Conservation (phyloP, 805 yeast species). For the Ogataea methanolica region DNA sequence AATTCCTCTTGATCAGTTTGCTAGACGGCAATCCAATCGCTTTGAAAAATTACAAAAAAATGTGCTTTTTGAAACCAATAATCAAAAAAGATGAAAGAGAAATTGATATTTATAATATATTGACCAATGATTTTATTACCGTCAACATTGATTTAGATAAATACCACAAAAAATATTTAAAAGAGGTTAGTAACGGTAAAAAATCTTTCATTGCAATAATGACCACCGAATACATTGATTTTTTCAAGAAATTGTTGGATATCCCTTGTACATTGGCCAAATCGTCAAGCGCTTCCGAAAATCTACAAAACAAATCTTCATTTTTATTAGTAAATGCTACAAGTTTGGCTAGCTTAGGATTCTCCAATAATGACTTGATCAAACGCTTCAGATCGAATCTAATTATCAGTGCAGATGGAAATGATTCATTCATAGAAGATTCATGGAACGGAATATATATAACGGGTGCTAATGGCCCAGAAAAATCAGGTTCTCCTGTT, state of each 20-base stretch:
- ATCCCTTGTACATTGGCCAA: constrained; percentile 33
- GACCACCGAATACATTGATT: constrained; percentile 20
- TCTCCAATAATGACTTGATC: constrained; percentile 8
- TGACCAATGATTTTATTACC: constrained; percentile 2
- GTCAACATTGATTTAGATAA: neutral
- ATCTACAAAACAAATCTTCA: constrained; percentile 34
- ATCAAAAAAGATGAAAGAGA: constrained; percentile 11
- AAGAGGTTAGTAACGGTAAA: constrained; percentile 3
- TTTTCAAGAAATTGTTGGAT: constrained; percentile 28
- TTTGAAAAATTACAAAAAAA: constrained; percentile 30
- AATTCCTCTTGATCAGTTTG: constrained; percentile 33
- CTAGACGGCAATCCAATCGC: constrained; percentile 24
- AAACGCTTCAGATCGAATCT: constrained; percentile 36
- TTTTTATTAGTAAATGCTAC: constrained; percentile 30
- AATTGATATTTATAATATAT: constrained; percentile 4
- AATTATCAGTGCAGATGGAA: constrained; percentile 18
- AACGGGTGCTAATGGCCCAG: neutral
- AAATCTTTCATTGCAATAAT: constrained; percentile 4
- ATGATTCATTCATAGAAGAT: constrained; percentile 35
- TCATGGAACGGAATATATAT: constrained; percentile 26
- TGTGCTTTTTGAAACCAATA: constrained; percentile 33
- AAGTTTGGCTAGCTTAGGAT: constrained; percentile 24
- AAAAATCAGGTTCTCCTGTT: constrained; percentile 4
- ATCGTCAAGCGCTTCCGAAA: constrained; percentile 6
- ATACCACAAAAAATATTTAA: neutral